A percentile compares a stretch with the other conserved stretches of the same genome.
Conservation (phyloP, 352 stramenopile genomes). For the Pythium myriotylum region DNA sequence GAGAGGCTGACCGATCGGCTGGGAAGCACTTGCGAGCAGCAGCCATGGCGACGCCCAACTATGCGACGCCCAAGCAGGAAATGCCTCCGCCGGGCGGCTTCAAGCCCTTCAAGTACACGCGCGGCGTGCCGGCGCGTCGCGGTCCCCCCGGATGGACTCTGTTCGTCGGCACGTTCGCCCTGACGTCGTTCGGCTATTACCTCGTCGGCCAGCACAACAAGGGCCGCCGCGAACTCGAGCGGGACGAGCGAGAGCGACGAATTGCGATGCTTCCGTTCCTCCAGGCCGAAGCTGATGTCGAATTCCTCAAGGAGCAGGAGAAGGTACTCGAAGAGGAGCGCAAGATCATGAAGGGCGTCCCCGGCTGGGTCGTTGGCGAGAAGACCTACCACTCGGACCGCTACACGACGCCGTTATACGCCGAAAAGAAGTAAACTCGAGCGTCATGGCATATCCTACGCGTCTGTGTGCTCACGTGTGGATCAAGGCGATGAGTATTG, state of each 20-base stretch:
- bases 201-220: conserved; percentile 82
- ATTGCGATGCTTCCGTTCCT: conserved; percentile 94
- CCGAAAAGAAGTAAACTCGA: conserved; percentile 76
- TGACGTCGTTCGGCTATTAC: conserved; percentile 79
- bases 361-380: conserved; percentile 89
- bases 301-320: conserved; percentile 86
- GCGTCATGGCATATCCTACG: background rate
- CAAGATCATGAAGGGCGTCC: conserved; percentile 96
- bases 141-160: conserved; percentile 80
- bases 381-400: conserved; percentile 89
- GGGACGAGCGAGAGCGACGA: conserved; percentile 91
- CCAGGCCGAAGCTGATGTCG: conserved; percentile 95
- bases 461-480: conserved; percentile 3
- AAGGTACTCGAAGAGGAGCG: conserved; percentile 90
- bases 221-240: conserved; percentile 54
- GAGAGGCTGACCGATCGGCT: background rate
- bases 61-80: conserved; percentile 72
- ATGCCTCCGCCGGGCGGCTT: conserved; percentile 84
- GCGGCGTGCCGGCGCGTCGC: conserved; percentile 62
- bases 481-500: background rate
- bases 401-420: conserved; percentile 80
- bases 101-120: conserved; percentile 65
- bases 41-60: conserved; percentile 84
- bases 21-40: background rate
- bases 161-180: conserved; percentile 70